Base-by-base conservation (phyloP, 2,329 filamentous ascomycete species). In the Ophiostoma tasmaniense region DNA sequence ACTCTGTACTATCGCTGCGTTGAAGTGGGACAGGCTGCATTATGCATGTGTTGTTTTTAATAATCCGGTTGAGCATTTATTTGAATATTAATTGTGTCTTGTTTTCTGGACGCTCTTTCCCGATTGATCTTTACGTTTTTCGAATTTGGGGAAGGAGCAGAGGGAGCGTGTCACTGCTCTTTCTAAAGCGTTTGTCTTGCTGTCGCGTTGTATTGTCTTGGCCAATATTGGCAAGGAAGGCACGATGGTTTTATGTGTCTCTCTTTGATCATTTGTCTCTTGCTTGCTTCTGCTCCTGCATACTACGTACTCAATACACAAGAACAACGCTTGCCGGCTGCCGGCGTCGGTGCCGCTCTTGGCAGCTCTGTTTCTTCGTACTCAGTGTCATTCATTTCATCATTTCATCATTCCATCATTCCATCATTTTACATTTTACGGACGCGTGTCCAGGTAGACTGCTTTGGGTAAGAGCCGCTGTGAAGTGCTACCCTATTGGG, bases 361-460 rank as follows among this genome's bases (percentile, higher is more conserved):
- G 59, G 28, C 55, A 33, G 28, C 42, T 42, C 52, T 2, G 2
- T 28, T 22, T 61, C 55, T 13, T n/a, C n/a, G n/a, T n/a, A n/a
- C n/a, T n/a, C n/a, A n/a, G n/a, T n/a, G n/a, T n/a, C n/a, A n/a
- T n/a, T n/a, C n/a, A n/a, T n/a, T n/a, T n/a, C n/a, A n/a, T n/a
- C n/a, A n/a, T n/a, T n/a, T n/a, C n/a, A n/a, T n/a, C n/a, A n/a
- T n/a, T n/a, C n/a, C n/a, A n/a, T n/a, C n/a, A n/a, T 25, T 55
- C 8, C 10, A 25, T 25, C 13, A 8, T 7, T 55, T 55, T 55
- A 33, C n/a, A n/a, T n/a, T n/a, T 62, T 62, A n/a, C 59, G 28
- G 59, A 62, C 59, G 59, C 59, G 59, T 62, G 59, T 33, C 17
- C 59, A 62, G 22, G 28, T 62, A 62, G 30, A 35, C 59, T n/a